A percentile compares a stretch with the other conserved stretches of the same genome.
These are phyloP conservation scores for Onygenales sp. DNA, from an alignment of 2,329 filamentous ascomycete species.

Conservation along the genomic window DNA sequence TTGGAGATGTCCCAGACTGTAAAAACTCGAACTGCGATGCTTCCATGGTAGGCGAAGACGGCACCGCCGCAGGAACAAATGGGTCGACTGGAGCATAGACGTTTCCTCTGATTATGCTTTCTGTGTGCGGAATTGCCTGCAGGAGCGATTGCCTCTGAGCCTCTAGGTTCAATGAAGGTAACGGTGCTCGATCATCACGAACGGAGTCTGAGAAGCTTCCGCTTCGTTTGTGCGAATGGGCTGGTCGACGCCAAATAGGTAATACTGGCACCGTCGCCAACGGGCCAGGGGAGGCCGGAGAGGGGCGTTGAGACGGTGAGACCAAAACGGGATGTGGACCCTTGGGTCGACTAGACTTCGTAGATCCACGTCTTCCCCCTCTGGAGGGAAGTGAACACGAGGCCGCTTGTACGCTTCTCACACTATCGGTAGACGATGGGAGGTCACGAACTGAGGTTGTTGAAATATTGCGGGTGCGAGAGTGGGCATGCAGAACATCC, in stretches of 20 bases:
- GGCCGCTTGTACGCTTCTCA: conserved; percentile 46
- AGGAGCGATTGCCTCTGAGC: conserved; percentile 36
- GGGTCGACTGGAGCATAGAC: conserved; percentile 73
- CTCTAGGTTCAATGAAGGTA: conserved; percentile 39
- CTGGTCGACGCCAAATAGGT: conserved; percentile 36
- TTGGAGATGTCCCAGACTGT: neutral
- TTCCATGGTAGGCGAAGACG: conserved; percentile 36
- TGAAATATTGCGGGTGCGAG: conserved; percentile 27
- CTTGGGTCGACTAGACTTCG: conserved; percentile 22
- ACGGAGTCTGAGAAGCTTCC: conserved; percentile 81
- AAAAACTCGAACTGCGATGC: conserved; percentile 19
- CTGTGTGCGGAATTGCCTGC: conserved; percentile 59
- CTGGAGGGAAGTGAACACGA: conserved; percentile 52
- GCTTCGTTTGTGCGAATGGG: conserved; percentile 61
- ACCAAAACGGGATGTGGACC: conserved; percentile 34
- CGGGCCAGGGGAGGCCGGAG: conserved; percentile 19
- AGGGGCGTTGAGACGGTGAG: conserved; percentile 18
- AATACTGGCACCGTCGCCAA: conserved; percentile 20
- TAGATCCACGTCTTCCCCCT: conserved; percentile 26
- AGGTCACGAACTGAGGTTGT: conserved; percentile 25
- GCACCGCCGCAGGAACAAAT: conserved; percentile 59
- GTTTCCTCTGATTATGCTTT: conserved; percentile 79
- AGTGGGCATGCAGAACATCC: conserved; percentile 4
- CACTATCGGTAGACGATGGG: conserved; percentile 31
- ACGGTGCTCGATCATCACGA: conserved; percentile 53